Conservation (phyloP, 345 rosid species). For the Salix purpurea region DNA sequence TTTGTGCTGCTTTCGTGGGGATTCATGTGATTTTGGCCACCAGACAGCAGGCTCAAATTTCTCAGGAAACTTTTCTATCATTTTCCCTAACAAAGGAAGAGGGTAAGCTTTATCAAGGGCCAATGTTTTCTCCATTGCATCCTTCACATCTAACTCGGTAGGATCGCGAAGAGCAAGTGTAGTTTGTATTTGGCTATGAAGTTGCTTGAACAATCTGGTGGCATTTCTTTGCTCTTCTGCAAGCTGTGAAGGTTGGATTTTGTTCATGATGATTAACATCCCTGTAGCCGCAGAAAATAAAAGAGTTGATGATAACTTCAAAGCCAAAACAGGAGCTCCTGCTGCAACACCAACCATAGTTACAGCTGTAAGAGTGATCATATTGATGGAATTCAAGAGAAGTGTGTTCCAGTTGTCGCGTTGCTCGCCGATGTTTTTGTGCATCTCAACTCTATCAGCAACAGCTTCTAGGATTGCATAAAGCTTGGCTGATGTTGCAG, state of each 20-base stretch:
- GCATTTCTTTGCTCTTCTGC: slow-evolving; percentile 44
- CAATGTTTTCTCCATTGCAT: slow-evolving; percentile 24
- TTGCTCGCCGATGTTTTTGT: slow-evolving; percentile 58
- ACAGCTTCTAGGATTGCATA: slow-evolving; percentile 50
- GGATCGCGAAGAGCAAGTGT: slow-evolving; percentile 10
- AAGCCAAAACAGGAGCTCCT: slow-evolving; percentile 28
- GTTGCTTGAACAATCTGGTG: slow-evolving; percentile 29
- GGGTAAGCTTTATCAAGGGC: slow-evolving; percentile 40
- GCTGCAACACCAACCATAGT: slow-evolving; percentile 47
- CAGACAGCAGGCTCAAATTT: slow-evolving; percentile 31
- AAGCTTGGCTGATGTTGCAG: slow-evolving; percentile 31
- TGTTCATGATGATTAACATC: slow-evolving; percentile 32
- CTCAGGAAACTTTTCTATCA: slow-evolving; percentile 34
- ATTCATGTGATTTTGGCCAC: slow-evolving; percentile 22
- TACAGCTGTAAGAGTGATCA: slow-evolving; percentile 58
- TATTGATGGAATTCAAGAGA: slow-evolving; percentile 58
- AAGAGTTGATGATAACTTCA: slow-evolving; percentile 38
- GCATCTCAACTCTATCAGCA: slow-evolving; percentile 69
- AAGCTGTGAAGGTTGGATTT: slow-evolving; percentile 43
- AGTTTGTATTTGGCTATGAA: slow-evolving; percentile 17
- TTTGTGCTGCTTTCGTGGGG: neutral
- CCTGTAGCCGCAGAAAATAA: slow-evolving; percentile 33
- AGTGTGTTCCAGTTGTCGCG: slow-evolving; percentile 64
- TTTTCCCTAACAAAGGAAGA: slow-evolving; percentile 35
- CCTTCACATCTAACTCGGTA: slow-evolving; percentile 17